Evolutionary conservation across 805 yeast species (phyloP), one percentile per base, ranked within the genome.

Genomic region (Zygoascus flipseniorum): DNA sequence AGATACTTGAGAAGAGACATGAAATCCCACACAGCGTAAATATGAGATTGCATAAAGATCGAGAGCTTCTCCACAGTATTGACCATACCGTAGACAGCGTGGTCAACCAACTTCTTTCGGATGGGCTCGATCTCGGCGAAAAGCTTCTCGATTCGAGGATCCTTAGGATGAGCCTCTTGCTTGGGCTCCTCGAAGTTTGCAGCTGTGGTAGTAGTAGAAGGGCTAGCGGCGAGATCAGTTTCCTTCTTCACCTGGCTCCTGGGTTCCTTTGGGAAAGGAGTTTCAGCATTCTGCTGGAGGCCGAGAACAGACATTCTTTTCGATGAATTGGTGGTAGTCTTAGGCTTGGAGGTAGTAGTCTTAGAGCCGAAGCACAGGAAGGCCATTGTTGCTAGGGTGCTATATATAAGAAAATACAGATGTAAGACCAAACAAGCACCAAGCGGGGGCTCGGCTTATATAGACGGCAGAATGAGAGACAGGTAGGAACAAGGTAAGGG

Each of bases 1-100:
- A 57, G 52, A 44, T 53, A 52, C 32, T 57, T 57, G 23, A 57
- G 52, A 43, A 57, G 31, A 8, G 57, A 52, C 60, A 57, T 57
- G 55, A 57, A 57, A 47, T 57, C 60, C 60, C 60, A 57, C 20
- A 57, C 60, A 8, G 60, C 60, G 48, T 52, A 57, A 46, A 57
- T 56, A 49, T 57, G 60, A 23, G 52, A 31, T 46, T 48, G 49
- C 60, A 57, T 57, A 48, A 57, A 57, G 31, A 43, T 41, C 16
- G 39, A 41, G 31, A 57, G 52, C 16, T 51, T 53, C 8, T 55
- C 60, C 19, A 57, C 58, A 23, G 58, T 48, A 32, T 57, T 50
- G 41, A 57, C 60, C 19, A 50, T 41, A 2, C 49, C 57, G 45
- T 57, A 57, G 23, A 57, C 60, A 9, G 46, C 14, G 53, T 57